phyloP scores from a whole-genome alignment of 495 filamentous ascomycete genomes.

The Saxophila tyrrhenica region DNA sequence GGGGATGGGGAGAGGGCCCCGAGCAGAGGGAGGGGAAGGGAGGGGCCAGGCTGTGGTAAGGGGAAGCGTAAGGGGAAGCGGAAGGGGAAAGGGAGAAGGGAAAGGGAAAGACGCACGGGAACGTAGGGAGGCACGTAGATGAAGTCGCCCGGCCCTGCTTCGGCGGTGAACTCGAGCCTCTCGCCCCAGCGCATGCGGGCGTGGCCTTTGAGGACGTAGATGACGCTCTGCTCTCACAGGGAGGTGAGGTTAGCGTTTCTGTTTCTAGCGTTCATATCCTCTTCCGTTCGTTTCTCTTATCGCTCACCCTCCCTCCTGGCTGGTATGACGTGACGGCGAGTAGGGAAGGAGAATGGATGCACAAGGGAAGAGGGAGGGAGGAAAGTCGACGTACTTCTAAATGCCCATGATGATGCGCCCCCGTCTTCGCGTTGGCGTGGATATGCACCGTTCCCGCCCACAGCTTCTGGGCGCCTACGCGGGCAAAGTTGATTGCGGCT shows the following conservation, averaged over 20 bases:
- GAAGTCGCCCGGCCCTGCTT: constrained; percentile 34
- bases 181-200: constrained; percentile 34
- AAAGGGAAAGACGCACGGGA: constrained; percentile 6
- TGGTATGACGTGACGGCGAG: too few species aligned
- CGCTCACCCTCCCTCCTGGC: too few species aligned
- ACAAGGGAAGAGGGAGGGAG: too few species aligned
- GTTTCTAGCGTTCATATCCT: too few species aligned
- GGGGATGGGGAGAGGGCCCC: neutral
- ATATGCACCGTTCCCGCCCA: constrained; percentile 34
- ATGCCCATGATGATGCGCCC: constrained; percentile 33
- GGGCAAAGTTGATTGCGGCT: constrained; percentile 30
- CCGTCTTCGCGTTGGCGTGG: constrained; percentile 31
- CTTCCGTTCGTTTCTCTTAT: too few species aligned
- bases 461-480: constrained; percentile 31
- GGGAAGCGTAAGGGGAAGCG: too few species aligned
- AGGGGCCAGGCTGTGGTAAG: too few species aligned
- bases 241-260: too few species aligned
- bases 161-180: constrained; percentile 30
- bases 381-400: too few species aligned
- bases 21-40: neutral
- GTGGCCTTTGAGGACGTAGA: constrained; percentile 31
- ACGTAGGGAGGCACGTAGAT: constrained; percentile 33
- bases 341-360: too few species aligned
- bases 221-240: constrained; percentile 17
- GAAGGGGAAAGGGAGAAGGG: neutral